Evolutionary conservation across 2,329 filamentous ascomycete species (phyloP).

Genomic region (Berkeleyomyces basicola): DNA sequence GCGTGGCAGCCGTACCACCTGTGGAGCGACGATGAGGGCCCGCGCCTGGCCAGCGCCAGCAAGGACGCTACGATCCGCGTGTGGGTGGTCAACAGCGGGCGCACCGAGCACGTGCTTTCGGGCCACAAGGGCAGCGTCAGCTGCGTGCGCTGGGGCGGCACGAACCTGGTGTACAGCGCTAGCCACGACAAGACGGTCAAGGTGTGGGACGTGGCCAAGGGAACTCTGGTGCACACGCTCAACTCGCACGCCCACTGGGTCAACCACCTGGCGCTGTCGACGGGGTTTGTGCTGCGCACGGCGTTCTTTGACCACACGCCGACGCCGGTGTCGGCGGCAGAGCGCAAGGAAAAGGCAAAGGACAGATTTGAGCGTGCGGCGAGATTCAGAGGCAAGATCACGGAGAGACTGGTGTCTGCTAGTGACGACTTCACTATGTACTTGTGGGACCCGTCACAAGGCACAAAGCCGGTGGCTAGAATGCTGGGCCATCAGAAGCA

Average conservation of each 20-base stretch:
- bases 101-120: slow-evolving; percentile 64
- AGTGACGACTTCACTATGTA: slow-evolving; percentile 96
- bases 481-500: slow-evolving; percentile 92
- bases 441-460: slow-evolving; percentile 69
- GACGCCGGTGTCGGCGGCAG: slow-evolving; percentile 28
- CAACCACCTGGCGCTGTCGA: slow-evolving; percentile 86
- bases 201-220: slow-evolving; percentile 69
- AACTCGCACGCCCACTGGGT: slow-evolving; percentile 83
- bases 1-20: slow-evolving; percentile 90
- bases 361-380: slow-evolving; percentile 76
- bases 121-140: slow-evolving; percentile 82
- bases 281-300: slow-evolving; percentile 76
- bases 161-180: slow-evolving; percentile 63
- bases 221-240: slow-evolving; percentile 64
- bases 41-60: slow-evolving; percentile 68
- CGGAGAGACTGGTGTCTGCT: slow-evolving; percentile 75
- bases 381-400: slow-evolving; percentile 54
- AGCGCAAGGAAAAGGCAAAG: slow-evolving; percentile 58
- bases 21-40: slow-evolving; percentile 49
- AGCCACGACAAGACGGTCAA: slow-evolving; percentile 89
- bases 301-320: slow-evolving; percentile 70
- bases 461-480: slow-evolving; percentile 71
- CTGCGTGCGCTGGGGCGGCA: slow-evolving; percentile 91
- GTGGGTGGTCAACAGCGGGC: slow-evolving; percentile 66
- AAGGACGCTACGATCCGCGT: slow-evolving; percentile 74